Evolutionary conservation across 106 monocot genomes (phyloP).

Genomic region (Dendrobium catenatum): DNA sequence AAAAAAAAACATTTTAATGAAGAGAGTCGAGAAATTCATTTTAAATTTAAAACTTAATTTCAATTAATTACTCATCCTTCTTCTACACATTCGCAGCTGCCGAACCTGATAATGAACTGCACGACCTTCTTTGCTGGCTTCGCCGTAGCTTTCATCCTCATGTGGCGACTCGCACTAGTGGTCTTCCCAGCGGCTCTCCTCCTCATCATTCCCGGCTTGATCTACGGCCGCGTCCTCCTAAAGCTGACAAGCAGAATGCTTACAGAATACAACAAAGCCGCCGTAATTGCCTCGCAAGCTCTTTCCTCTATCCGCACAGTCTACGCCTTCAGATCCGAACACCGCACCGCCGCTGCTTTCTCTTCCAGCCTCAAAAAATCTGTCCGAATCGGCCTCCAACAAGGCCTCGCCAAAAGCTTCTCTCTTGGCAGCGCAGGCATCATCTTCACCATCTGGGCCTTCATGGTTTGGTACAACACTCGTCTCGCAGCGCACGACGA

Average conservation of each 20-base stretch:
- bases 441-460: conserved; percentile 13
- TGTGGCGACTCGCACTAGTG: conserved; percentile 5
- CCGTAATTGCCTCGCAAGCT: neutral
- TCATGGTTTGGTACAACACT: conserved; percentile 11
- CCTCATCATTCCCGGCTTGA: conserved; percentile 12
- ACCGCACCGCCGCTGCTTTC: neutral
- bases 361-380: neutral
- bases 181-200: conserved; percentile 3
- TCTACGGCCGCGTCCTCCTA: conserved; percentile 8
- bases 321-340: conserved; percentile 9
- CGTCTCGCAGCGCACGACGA: neutral
- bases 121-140: conserved; percentile 1
- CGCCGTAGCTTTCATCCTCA: conserved; percentile 4
- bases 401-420: conserved; percentile 6
- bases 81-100: neutral
- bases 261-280: conserved; percentile 9
- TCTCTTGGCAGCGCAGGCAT: conserved; percentile 8
- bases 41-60: no score
- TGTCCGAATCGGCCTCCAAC: neutral
- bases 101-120: conserved; percentile 12
- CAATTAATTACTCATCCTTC: no score
- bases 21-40: no score
- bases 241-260: neutral
- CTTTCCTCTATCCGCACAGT: conserved; percentile 12
- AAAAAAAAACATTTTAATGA: no score